Conservation (phyloP, 2,329 filamentous ascomycete species). For the Tolypocladium cylindrosporum region DNA sequence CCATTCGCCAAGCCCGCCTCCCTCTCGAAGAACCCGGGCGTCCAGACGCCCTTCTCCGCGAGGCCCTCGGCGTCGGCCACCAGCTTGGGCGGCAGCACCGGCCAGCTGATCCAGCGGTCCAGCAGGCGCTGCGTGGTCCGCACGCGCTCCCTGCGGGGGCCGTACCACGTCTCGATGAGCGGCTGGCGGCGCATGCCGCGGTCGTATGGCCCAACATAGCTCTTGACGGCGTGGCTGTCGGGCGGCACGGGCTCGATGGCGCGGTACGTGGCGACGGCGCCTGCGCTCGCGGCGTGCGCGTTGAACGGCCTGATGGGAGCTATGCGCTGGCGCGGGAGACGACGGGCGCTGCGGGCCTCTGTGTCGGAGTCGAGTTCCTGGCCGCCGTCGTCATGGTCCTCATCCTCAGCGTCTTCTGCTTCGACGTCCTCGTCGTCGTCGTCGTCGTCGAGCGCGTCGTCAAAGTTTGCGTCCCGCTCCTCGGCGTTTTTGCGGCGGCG, state of each 20-base stretch:
- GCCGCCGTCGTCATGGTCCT: conserved; percentile 8
- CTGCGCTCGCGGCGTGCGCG: background rate
- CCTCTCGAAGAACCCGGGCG: conserved; percentile 21
- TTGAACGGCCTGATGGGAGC: background rate
- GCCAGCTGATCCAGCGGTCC: conserved; percentile 29
- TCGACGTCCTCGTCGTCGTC: conserved; percentile 21
- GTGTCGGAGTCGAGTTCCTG: conserved; percentile 6
- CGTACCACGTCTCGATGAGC: conserved; percentile 31
- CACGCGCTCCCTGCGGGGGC: conserved; percentile 24
- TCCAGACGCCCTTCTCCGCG: conserved; percentile 27
- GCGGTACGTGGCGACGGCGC: background rate
- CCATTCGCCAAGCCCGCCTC: conserved; percentile 22
- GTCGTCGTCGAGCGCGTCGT: conserved; percentile 8
- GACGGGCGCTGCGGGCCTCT: background rate
- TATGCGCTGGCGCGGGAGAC: background rate
- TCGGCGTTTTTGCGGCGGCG: conserved; percentile 13
- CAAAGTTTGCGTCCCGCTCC: conserved; percentile 20
- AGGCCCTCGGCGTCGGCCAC: conserved; percentile 15
- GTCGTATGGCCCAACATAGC: conserved; percentile 26
- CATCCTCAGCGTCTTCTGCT: background rate
- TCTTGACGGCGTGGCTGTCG: conserved; percentile 20
- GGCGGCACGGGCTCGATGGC: conserved; percentile 22
- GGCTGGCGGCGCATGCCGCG: conserved; percentile 20
- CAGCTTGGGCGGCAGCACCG: conserved; percentile 28
- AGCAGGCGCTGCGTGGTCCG: conserved; percentile 25